Evolutionary conservation across 23 red algal genomes (phyloP).

Genomic region (Gracilaria vermiculophylla): DNA sequence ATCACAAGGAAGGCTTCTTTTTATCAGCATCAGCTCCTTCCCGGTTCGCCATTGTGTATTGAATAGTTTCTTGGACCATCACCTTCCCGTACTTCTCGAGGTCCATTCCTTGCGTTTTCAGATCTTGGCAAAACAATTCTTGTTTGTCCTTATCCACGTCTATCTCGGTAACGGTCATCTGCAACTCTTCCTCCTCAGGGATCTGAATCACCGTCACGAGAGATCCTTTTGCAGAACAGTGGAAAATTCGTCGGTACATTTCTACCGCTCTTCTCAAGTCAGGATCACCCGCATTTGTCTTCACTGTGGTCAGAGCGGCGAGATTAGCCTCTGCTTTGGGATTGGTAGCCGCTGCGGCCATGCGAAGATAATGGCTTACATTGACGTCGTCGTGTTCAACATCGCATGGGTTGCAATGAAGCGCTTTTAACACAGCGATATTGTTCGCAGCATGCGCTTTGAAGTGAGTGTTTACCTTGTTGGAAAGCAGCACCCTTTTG

Average conservation of each 20-base stretch:
- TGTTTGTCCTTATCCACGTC: neutral
- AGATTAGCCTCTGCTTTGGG: constrained; percentile 40
- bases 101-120: constrained; percentile 4
- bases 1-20: neutral
- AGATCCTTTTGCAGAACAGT: neutral
- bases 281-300: neutral
- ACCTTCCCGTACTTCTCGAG: constrained; percentile 36
- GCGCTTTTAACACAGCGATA: constrained; percentile 29
- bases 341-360: neutral
- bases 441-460: constrained; percentile 58
- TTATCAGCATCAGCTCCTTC: neutral
- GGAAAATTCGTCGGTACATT: constrained; percentile 22
- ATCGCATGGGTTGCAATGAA: neutral
- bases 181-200: neutral
- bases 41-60: neutral
- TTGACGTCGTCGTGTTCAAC: neutral
- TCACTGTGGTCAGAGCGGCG: constrained; percentile 7
- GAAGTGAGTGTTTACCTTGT: constrained; percentile 12
- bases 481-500: constrained; percentile 25
- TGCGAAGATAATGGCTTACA: constrained; percentile 2
- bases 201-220: constrained; percentile 24
- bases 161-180: constrained; percentile 29
- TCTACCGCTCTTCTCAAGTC: constrained; percentile 13
- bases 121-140: constrained; percentile 40
- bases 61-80: constrained; percentile 2